A percentile compares a stretch with the other conserved stretches of the same genome.
phyloP scores from a whole-genome alignment of 1,284 basidiomycete species.

The Austroboletus rostrupii region DNA sequence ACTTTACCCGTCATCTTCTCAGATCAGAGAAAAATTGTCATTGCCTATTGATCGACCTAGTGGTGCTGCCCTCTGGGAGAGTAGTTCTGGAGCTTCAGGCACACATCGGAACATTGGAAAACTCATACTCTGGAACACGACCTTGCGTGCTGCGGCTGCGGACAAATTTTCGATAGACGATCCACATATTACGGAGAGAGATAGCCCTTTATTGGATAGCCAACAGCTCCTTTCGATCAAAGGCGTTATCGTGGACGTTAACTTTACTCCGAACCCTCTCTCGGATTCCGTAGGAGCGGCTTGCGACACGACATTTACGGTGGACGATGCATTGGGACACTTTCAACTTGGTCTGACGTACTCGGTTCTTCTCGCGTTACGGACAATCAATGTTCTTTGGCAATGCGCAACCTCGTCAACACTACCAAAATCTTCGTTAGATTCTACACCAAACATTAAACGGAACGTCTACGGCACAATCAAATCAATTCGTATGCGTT shows the following conservation, averaged over 20 bases:
- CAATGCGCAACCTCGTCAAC: conserved; percentile 29
- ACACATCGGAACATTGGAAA: conserved; percentile 39
- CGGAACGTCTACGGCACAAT: conserved; percentile 35
- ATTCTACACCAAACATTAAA: conserved; percentile 12
- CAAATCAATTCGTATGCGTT: conserved; percentile 44
- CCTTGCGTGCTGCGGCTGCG: conserved; percentile 55
- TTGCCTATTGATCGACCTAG: conserved; percentile 62
- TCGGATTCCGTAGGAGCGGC: conserved; percentile 9
- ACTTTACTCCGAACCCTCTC: conserved; percentile 27
- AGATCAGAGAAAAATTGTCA: conserved; percentile 45
- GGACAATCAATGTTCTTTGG: conserved; percentile 47
- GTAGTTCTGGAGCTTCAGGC: conserved; percentile 30
- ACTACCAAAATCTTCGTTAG: conserved; percentile 10
- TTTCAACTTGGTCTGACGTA: conserved; percentile 74
- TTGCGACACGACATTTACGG: conserved; percentile 20
- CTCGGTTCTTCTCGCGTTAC: conserved; percentile 63
- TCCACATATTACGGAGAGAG: conserved; percentile 50
- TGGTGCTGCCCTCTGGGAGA: conserved; percentile 53
- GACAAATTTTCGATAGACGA: conserved; percentile 64
- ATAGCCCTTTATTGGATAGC: conserved; percentile 38
- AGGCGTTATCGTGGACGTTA: conserved; percentile 36
- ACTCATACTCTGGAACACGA: conserved; percentile 44
- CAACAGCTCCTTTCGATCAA: conserved; percentile 50
- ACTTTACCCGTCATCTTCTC: conserved; percentile 38
- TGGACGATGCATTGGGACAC: conserved; percentile 40